Evolutionary conservation across 345 rosid species (phyloP).

Genomic region (Salix udensis): DNA sequence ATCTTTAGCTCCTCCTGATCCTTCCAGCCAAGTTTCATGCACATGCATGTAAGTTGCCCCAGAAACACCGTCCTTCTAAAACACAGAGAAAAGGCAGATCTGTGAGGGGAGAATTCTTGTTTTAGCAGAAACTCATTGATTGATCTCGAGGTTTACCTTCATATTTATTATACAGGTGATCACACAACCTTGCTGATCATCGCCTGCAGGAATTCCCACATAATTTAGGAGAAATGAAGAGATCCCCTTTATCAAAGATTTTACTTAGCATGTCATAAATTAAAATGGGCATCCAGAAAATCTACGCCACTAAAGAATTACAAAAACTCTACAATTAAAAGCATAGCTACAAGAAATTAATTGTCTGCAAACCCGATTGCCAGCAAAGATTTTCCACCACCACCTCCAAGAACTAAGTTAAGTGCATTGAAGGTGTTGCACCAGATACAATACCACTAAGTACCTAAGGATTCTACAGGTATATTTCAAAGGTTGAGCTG

Average conservation of each 20-base stretch:
- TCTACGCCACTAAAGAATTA: background rate
- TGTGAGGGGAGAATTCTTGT: background rate
- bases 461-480: background rate
- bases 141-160: slow-evolving; percentile 40
- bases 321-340: background rate
- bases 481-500: background rate
- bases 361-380: background rate
- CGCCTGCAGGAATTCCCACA: slow-evolving; percentile 38
- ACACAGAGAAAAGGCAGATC: slow-evolving; percentile 15
- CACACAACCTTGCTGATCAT: slow-evolving; percentile 53
- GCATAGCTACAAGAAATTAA: background rate
- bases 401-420: background rate
- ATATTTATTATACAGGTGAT: slow-evolving; percentile 44
- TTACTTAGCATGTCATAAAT: background rate
- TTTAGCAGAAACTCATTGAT: background rate
- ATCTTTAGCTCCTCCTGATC: slow-evolving; percentile 39
- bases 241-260: background rate
- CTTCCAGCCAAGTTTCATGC: slow-evolving; percentile 69
- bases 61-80: slow-evolving; percentile 36
- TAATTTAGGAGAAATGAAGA: background rate
- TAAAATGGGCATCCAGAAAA: background rate
- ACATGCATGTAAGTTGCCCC: slow-evolving; percentile 55
- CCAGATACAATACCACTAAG: background rate
- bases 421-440: background rate
- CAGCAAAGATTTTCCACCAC: background rate